Percentiles rank a stretch among this genome's conserved stretches.
phyloP scores from a whole-genome alignment of 1,284 basidiomycete species.

The Wallemia ichthyophaga region DNA sequence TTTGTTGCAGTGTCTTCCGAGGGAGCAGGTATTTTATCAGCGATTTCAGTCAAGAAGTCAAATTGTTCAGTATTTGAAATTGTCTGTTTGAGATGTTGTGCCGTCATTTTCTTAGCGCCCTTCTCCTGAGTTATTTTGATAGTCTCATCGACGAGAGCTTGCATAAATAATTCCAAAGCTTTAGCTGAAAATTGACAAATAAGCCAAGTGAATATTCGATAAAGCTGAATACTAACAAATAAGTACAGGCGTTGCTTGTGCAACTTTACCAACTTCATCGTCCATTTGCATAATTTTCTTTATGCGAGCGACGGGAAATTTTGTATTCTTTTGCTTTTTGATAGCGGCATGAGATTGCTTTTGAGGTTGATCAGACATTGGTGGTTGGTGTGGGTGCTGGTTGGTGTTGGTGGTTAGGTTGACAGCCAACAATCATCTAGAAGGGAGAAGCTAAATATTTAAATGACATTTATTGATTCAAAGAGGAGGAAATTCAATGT shows the following conservation, averaged over 20 bases:
- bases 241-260: conserved; percentile 81
- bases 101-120: conserved; percentile 67
- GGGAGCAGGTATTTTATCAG: conserved; percentile 66
- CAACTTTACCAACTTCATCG: conserved; percentile 96
- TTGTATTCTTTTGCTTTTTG: conserved; percentile 44
- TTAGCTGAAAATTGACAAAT: conserved; percentile 41
- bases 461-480: no score
- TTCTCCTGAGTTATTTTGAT: conserved; percentile 48
- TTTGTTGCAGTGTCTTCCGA: conserved; percentile 15
- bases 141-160: conserved; percentile 53
- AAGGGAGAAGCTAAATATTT: no score
- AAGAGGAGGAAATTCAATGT: background rate
- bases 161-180: conserved; percentile 78
- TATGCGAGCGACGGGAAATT: conserved; percentile 57
- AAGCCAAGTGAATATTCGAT: no score
- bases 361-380: background rate
- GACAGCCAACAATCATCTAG: no score
- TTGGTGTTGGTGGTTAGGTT: no score
- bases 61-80: conserved; percentile 65
- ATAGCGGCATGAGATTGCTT: background rate
- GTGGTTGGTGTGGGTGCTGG: background rate
- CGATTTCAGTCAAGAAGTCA: conserved; percentile 85
- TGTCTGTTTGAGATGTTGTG: conserved; percentile 90
- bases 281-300: conserved; percentile 99
- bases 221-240: conserved; percentile 63